Conservation (phyloP, 2,329 filamentous ascomycete species). For the Chaetothyriales sp. region DNA sequence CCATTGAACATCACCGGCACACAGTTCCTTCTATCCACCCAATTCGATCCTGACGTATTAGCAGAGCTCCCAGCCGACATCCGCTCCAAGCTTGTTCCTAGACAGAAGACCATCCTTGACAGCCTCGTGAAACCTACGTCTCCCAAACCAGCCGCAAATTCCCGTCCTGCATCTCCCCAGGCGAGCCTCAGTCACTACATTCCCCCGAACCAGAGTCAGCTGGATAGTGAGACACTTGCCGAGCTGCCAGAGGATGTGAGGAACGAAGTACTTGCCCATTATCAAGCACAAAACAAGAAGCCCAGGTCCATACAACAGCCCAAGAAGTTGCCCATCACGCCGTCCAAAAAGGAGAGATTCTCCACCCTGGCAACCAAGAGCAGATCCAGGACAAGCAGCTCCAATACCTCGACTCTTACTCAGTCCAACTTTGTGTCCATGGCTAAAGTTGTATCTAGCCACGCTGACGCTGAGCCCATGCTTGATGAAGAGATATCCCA, state of each 20-base stretch:
- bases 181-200: slow-evolving; percentile 20
- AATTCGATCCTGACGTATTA: slow-evolving; percentile 67
- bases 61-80: slow-evolving; percentile 76
- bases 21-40: slow-evolving; percentile 74
- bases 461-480: slow-evolving; percentile 13
- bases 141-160: slow-evolving; percentile 12
- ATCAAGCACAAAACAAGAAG: slow-evolving; percentile 33
- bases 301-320: slow-evolving; percentile 20
- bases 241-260: slow-evolving; percentile 76
- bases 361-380: slow-evolving; percentile 27
- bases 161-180: slow-evolving; percentile 23
- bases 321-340: slow-evolving; percentile 36
- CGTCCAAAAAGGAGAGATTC: slow-evolving; percentile 48
- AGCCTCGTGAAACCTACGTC: slow-evolving; percentile 3
- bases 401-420: slow-evolving; percentile 45
- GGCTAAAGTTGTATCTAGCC: slow-evolving; percentile 9
- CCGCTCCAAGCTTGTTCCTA: slow-evolving; percentile 54
- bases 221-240: slow-evolving; percentile 71
- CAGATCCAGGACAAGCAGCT: slow-evolving; percentile 34
- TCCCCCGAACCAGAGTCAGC: slow-evolving; percentile 54
- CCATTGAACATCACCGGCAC: slow-evolving; percentile 70
- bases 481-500: slow-evolving; percentile 37
- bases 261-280: slow-evolving; percentile 63
- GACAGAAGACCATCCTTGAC: slow-evolving; percentile 26
- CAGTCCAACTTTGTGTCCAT: slow-evolving; percentile 56